phyloP scores from a whole-genome alignment of 2,329 filamentous ascomycete species.

The Fusarium drepaniforme region DNA sequence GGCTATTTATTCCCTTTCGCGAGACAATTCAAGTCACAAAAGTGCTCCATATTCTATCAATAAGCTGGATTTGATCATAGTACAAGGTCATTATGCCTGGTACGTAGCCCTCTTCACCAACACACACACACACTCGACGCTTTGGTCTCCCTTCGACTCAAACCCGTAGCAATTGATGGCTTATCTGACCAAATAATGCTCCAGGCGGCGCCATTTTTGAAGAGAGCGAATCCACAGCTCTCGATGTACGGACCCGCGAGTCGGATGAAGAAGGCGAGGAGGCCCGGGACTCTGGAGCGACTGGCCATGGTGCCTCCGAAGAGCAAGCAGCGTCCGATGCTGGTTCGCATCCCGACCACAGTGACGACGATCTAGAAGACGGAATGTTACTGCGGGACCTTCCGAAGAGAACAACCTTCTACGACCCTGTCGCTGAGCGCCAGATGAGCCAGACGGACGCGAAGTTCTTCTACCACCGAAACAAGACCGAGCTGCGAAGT shows the following conservation, averaged over 20 bases:
- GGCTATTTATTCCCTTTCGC: background rate
- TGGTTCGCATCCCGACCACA: slow-evolving; percentile 36
- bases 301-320: slow-evolving; percentile 38
- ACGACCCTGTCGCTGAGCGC: slow-evolving; percentile 93
- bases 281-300: slow-evolving; percentile 37
- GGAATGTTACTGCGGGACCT: slow-evolving; percentile 73
- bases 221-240: slow-evolving; percentile 38
- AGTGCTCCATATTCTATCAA: background rate
- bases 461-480: slow-evolving; percentile 95
- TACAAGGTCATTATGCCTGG: slow-evolving; percentile 37
- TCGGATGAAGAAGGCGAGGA: slow-evolving; percentile 50
- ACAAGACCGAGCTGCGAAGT: slow-evolving; percentile 72
- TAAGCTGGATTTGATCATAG: background rate
- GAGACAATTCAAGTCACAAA: background rate
- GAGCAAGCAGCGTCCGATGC: slow-evolving; percentile 37
- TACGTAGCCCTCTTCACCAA: slow-evolving; percentile 36
- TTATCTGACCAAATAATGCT: slow-evolving; percentile 22
- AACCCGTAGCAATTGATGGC: slow-evolving; percentile 5
- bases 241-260: slow-evolving; percentile 44
- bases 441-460: slow-evolving; percentile 95
- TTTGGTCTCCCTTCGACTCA: slow-evolving; percentile 2
- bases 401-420: slow-evolving; percentile 83
- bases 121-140: slow-evolving; percentile 10
- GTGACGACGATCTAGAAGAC: slow-evolving; percentile 55
- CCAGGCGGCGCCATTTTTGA: slow-evolving; percentile 31